Evolutionary conservation across 331 rosid genomes (phyloP), one percentile per base, ranked within the genome.

Genomic region (Malus hybrid): DNA sequence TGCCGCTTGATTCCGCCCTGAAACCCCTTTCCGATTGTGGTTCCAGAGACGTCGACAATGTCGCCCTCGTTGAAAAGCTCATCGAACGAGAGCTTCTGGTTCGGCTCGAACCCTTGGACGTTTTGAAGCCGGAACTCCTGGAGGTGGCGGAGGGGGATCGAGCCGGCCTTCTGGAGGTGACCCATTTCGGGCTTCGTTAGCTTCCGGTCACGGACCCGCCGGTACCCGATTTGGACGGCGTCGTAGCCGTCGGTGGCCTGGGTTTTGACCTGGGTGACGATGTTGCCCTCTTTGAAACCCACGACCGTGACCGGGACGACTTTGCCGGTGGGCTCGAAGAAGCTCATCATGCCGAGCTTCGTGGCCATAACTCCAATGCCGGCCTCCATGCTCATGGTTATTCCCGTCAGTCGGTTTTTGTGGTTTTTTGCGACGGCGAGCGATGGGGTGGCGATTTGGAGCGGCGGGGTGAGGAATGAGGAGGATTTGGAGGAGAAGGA

Each of bases 1-100:
- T 88, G 88, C 64, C 99, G 82, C 89, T 94, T 94, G 27, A 94
- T 94, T 15, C 99, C 99, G 76, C 99, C 98, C 80, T 94, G 98
- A 67, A 94, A 94, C 1, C 97, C 98, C 86, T 94, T 94, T 65
- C 98, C 98, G 16, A 94, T 94, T 57, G 98, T 94, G 83, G 84
- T 90, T 65, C 98, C 98, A 0, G 97, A 84, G 33, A 93, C 93
- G 81, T 93, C 98, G 67, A 94, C 98, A 56, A 94, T 80, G 77
- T 94, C 98, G 2, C 98, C 98, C 62, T 94, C 98, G 69, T 87
- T 84, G 87, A 94, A 94, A 13, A 94, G 42, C 12, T 94, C 85
- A 27, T 87, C 85, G 16, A 94, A 77, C 5, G 65, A 44, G 20
- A 94, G 84, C 66, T 83, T 80, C 74, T 94, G 98, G 76, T 88